Base-by-base conservation (phyloP, 2,329 filamentous ascomycete species). In the Venturia pyrina region DNA sequence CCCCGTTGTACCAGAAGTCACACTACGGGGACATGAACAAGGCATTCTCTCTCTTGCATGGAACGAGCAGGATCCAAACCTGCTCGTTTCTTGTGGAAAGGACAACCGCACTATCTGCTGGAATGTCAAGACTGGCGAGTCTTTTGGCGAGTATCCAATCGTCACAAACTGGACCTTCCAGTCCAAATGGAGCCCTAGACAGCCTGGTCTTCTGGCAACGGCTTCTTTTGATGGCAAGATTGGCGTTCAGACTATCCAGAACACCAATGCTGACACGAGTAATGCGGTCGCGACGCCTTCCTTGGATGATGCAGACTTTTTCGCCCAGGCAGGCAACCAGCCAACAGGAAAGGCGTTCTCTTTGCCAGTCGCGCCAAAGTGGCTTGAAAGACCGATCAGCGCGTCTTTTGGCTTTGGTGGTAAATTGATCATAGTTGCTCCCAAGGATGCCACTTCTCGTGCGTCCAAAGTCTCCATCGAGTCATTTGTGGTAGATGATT, bases 91-190 rank as follows among this genome's bases (percentile, higher is more conserved):
- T 2, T 96, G 89, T 70, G 96, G 95, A 70, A 98, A 98, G 78
- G 95, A 99, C 77, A 98, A 98, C 75, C 87, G 91, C 71, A 97
- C 93, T 1, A 85, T 99, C 68, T 87, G 95, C 68, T 99, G 96
- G 95, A 98, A 98, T 76, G 91, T 95, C 1, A 90, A 95, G 73
- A 96, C 89, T 2, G 93, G 93, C 64, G 87, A 95, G 74, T 83
- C 85, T 15, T 89, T 92, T 69, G 95, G 96, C 69, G 93, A 98
- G 77, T 93, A 98, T 73, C 93, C 93, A 5, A 91, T 97, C 72
- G 93, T 96, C 65, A 97, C 93, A n/a, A 99, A 98, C 77, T 99
- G 95, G 93, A 96, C 93, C 6, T 99, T 99, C 81, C 88, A 93
- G 74, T 96, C 95, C 5, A 86, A 89, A 68, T 98, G 96, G 84